phyloP scores from a whole-genome alignment of 257 asterid genomes.

The Forsythia viridissima region DNA sequence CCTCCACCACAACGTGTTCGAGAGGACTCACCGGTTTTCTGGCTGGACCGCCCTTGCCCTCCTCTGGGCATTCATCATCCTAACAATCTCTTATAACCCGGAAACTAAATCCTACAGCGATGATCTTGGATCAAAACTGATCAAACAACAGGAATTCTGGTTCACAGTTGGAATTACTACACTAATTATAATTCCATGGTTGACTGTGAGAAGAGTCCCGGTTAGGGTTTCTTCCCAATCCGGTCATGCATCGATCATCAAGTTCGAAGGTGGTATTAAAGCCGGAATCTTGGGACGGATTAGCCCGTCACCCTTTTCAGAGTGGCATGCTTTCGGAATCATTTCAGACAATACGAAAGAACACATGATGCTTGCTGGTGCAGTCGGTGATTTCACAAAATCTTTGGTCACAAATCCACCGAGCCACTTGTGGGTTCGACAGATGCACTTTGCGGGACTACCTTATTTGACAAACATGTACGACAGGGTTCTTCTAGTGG shows the following conservation, averaged over 20 bases:
- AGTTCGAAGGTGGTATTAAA: slow-evolving; percentile 62
- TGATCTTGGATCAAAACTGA: slow-evolving; percentile 26
- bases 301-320: slow-evolving; percentile 76
- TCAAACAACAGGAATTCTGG: slow-evolving; percentile 57
- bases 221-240: slow-evolving; percentile 61
- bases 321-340: slow-evolving; percentile 82
- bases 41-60: slow-evolving; percentile 63
- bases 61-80: slow-evolving; percentile 55
- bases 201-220: slow-evolving; percentile 50
- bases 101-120: slow-evolving; percentile 38
- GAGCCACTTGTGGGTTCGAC: slow-evolving; percentile 63
- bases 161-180: slow-evolving; percentile 43
- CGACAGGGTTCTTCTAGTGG: slow-evolving; percentile 53
- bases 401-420: slow-evolving; percentile 54
- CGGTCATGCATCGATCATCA: slow-evolving; percentile 67
- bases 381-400: slow-evolving; percentile 73
- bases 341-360: slow-evolving; percentile 56
- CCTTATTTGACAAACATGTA: slow-evolving; percentile 73
- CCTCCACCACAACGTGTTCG: slow-evolving; percentile 77
- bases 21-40: slow-evolving; percentile 63
- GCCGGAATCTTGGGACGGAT: slow-evolving; percentile 66
- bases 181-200: slow-evolving; percentile 59
- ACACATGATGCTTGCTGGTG: slow-evolving; percentile 82
- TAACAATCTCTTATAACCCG: slow-evolving; percentile 54
- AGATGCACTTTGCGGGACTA: slow-evolving; percentile 60